phyloP scores from a whole-genome alignment of 139 green algal species.

The Chlamydomonas sp. region DNA sequence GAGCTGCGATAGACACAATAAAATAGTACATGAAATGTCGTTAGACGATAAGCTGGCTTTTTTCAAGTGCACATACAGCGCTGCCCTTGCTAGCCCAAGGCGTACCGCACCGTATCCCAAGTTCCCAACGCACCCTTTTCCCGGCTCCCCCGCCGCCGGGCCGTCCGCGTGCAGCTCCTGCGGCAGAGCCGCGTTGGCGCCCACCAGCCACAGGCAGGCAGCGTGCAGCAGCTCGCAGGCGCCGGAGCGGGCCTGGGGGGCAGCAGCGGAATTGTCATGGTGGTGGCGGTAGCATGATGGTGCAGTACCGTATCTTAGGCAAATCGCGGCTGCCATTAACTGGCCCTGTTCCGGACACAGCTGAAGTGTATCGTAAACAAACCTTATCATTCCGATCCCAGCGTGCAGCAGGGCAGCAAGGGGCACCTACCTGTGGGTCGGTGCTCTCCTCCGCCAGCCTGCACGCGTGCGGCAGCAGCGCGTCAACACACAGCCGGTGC shows the following conservation, averaged over 20 bases:
- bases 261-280: background rate
- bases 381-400: no score
- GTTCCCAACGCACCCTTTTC: background rate
- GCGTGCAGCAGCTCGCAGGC: constrained; percentile 31
- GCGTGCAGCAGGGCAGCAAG: no score
- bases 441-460: constrained; percentile 30
- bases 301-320: background rate
- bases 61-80: no score
- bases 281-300: background rate
- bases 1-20: no score
- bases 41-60: no score
- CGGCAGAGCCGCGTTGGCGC: constrained; percentile 28
- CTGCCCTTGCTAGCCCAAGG: no score
- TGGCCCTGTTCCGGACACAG: no score
- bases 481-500: background rate
- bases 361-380: no score
- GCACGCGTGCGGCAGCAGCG: constrained; percentile 21
- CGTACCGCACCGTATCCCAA: background rate
- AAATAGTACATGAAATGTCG: no score
- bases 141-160: background rate
- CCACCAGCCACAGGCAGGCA: constrained; percentile 33
- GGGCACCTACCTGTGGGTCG: background rate
- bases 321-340: no score
- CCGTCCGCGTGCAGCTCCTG: constrained; percentile 4
- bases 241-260: background rate